Evolutionary conservation across 169 alveolate species (phyloP).

Genomic region (Cryptosporidium ryanae): DNA sequence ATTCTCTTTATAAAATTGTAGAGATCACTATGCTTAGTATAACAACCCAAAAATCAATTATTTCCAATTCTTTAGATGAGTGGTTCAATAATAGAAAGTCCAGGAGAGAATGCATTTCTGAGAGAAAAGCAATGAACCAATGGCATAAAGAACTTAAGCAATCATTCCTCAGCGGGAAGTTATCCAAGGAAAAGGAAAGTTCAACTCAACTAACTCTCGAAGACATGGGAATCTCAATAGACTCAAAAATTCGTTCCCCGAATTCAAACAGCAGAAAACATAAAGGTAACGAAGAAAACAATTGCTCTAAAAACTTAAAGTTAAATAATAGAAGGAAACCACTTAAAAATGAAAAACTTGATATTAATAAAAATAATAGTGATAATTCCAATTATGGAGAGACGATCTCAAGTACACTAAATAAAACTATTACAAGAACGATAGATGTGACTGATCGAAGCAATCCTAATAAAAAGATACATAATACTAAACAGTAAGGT

Average conservation of each 20-base stretch:
- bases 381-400: too few species aligned
- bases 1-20: slow-evolving; percentile 9
- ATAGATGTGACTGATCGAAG: too few species aligned
- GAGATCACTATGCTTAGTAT: slow-evolving; percentile 5
- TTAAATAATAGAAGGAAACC: too few species aligned
- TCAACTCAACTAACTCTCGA: slow-evolving; percentile 31
- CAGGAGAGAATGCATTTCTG: slow-evolving; percentile 39
- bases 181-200: slow-evolving; percentile 1
- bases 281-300: not conserved
- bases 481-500: too few species aligned
- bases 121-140: slow-evolving; percentile 44
- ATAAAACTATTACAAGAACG: too few species aligned
- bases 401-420: too few species aligned
- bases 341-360: too few species aligned
- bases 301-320: not conserved
- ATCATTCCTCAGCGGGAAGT: not conserved
- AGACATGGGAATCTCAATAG: slow-evolving; percentile 25
- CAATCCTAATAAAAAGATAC: too few species aligned
- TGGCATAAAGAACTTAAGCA: slow-evolving; percentile 57
- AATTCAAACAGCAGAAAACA: not conserved
- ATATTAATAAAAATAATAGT: too few species aligned
- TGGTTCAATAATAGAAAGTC: slow-evolving; percentile 63
- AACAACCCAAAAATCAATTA: slow-evolving; percentile 4
- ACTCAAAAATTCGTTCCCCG: not conserved
- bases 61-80: slow-evolving; percentile 7